phyloP scores from a whole-genome alignment of 768 basidiomycete genomes.

The Tulasnella sp. region DNA sequence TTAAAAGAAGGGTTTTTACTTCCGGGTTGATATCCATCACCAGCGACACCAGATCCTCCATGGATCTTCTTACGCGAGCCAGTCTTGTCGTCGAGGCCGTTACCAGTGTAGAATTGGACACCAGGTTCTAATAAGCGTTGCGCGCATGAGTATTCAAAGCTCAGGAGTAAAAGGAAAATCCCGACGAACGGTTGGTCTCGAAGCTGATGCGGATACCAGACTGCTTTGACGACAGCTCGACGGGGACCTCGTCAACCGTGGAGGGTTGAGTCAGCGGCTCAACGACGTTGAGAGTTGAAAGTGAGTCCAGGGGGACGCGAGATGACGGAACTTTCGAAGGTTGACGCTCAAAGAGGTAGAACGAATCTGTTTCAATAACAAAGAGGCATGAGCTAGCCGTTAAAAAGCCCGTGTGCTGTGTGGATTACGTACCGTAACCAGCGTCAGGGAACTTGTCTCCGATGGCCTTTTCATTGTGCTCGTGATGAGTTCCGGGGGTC shows the following conservation, averaged over 20 bases:
- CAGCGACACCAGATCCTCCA: constrained; percentile 53
- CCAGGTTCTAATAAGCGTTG: constrained; percentile 48
- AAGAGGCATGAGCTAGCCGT: not conserved
- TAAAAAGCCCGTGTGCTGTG: not conserved
- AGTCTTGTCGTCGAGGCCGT: constrained; percentile 39
- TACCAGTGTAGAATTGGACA: constrained; percentile 67
- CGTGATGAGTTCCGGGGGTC: constrained; percentile 41
- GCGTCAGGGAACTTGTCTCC: constrained; percentile 48
- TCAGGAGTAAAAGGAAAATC: not conserved
- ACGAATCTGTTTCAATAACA: constrained; percentile 45
- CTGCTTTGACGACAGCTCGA: constrained; percentile 45
- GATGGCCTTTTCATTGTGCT: constrained; percentile 43
- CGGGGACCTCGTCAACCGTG: constrained; percentile 32
- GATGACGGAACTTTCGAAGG: constrained; percentile 33
- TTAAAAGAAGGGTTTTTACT: constrained; percentile 41
- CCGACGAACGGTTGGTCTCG: constrained; percentile 58
- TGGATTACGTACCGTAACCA: constrained; percentile 51
- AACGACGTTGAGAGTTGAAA: constrained; percentile 37
- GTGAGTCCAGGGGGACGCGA: constrained; percentile 35
- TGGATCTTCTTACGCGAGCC: constrained; percentile 66
- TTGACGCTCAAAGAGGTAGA: constrained; percentile 44
- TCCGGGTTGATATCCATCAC: constrained; percentile 50
- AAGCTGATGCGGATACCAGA: constrained; percentile 56
- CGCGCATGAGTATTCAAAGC: not conserved
- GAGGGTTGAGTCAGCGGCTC: constrained; percentile 39